Evolutionary conservation across 148 eudicot genomes (phyloP).

Genomic region (Vaccinium vitisidaea): DNA sequence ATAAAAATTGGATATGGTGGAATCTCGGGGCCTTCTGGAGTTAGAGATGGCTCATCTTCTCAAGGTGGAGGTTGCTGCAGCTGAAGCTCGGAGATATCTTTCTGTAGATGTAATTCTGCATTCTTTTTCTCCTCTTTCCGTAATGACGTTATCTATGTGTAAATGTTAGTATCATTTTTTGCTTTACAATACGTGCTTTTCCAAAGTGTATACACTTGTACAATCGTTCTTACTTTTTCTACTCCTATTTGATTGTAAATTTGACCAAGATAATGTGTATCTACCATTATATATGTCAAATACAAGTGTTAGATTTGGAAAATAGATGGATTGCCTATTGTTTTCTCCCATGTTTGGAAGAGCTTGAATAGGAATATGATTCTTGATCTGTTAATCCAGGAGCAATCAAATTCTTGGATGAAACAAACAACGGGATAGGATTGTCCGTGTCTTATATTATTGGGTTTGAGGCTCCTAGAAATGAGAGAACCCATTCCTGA

Average conservation of each 20-base stretch:
- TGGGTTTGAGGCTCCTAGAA: too few species aligned
- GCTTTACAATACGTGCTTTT: neutral
- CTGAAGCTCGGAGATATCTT: conserved; percentile 4
- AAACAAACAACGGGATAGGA: neutral
- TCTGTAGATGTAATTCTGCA: neutral
- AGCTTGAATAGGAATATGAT: neutral
- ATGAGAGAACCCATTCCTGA: neutral
- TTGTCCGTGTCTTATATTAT: neutral
- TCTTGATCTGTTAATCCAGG: neutral
- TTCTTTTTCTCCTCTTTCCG: neutral
- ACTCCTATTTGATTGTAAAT: neutral
- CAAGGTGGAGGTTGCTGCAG: conserved; percentile 36
- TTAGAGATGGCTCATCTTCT: conserved; percentile 30
- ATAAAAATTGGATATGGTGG: conserved; percentile 38
- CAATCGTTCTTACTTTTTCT: neutral
- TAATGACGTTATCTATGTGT: neutral
- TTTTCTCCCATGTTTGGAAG: neutral
- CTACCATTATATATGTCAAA: neutral
- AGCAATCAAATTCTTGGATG: neutral
- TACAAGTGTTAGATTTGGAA: neutral
- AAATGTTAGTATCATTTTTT: neutral
- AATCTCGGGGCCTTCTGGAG: conserved; percentile 29
- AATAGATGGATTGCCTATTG: neutral
- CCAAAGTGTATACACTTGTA: neutral
- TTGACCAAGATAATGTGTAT: neutral